A percentile compares a stretch with the other conserved stretches of the same genome.
Conservation (phyloP, 2,329 filamentous ascomycete species). For the Alternaria triticimaculans region DNA sequence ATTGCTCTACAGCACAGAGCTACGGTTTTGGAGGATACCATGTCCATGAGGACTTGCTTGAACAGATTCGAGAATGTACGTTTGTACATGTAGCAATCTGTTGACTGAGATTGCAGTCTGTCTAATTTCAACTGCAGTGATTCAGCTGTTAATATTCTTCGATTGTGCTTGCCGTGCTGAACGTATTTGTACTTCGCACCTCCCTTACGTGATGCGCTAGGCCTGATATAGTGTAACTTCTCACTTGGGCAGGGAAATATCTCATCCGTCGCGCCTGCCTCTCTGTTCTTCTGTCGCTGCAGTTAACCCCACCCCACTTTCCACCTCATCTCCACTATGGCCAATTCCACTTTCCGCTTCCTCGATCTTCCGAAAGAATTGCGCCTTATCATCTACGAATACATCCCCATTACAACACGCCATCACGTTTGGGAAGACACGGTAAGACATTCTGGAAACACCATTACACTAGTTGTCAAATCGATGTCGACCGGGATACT, state of each 20-base stretch:
- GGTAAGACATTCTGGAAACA: too few species aligned
- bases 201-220: background rate
- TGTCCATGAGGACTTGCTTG: constrained; percentile 13
- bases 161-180: background rate
- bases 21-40: constrained; percentile 36
- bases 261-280: background rate
- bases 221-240: background rate
- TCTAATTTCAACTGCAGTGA: background rate
- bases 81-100: background rate
- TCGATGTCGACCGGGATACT: too few species aligned
- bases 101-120: background rate
- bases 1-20: constrained; percentile 19
- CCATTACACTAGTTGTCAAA: too few species aligned
- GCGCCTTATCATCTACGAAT: too few species aligned
- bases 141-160: background rate
- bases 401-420: too few species aligned
- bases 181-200: background rate
- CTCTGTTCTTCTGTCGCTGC: background rate
- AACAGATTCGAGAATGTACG: background rate
- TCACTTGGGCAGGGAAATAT: background rate
- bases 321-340: too few species aligned
- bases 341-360: too few species aligned
- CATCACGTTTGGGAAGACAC: too few species aligned
- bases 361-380: too few species aligned
- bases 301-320: background rate